Conservation (phyloP, 768 basidiomycete species). For the Termitomyces sp. region DNA sequence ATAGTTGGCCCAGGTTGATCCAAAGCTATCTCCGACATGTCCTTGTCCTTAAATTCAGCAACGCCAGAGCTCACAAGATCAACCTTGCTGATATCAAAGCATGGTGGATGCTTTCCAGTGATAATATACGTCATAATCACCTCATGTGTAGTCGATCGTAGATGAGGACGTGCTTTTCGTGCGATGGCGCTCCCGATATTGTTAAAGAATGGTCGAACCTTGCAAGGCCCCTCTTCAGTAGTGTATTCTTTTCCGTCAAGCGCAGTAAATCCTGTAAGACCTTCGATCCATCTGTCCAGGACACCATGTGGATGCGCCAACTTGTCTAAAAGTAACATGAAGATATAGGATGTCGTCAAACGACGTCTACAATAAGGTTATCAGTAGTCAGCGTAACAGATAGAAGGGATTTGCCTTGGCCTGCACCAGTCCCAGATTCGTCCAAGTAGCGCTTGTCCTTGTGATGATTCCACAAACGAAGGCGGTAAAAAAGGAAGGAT, state of each 20-base stretch:
- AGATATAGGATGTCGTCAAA: neutral
- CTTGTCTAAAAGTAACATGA: neutral
- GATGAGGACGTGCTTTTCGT: neutral
- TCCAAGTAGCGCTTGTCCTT: neutral
- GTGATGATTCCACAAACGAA: neutral
- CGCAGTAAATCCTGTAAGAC: neutral
- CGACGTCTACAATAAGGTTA: neutral
- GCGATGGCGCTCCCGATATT: too few species aligned
- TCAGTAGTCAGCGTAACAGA: too few species aligned
- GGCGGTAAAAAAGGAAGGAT: neutral
- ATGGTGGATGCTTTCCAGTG: neutral
- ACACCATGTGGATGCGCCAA: neutral
- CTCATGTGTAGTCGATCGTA: neutral
- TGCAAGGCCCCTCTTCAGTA: neutral
- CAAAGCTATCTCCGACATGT: neutral
- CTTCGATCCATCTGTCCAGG: neutral
- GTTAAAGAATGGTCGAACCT: too few species aligned
- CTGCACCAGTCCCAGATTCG: neutral
- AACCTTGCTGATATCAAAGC: too few species aligned
- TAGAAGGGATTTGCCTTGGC: too few species aligned
- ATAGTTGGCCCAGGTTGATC: neutral
- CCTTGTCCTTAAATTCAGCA: too few species aligned
- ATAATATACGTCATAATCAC: constrained; percentile 1
- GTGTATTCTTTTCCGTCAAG: neutral
- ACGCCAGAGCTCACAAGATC: too few species aligned